phyloP scores from a whole-genome alignment of 2,329 filamentous ascomycete species.

The Botryotinia calthae region DNA sequence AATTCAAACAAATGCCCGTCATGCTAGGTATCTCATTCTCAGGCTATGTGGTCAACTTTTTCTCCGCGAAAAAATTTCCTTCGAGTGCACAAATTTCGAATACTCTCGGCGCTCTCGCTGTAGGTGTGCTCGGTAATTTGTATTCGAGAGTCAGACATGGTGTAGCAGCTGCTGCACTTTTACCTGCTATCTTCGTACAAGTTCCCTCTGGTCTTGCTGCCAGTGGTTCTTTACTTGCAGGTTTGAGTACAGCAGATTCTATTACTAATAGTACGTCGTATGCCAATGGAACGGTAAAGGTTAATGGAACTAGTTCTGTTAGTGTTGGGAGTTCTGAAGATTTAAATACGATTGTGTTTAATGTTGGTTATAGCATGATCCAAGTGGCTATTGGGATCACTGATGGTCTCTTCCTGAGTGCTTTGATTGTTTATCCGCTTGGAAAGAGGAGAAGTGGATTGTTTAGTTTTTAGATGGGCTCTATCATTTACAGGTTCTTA shows the following conservation, averaged over 20 bases:
- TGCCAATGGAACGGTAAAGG: constrained; percentile 33
- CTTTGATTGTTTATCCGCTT: constrained; percentile 43
- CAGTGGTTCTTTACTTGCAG: constrained; percentile 56
- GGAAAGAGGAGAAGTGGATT: constrained; percentile 44
- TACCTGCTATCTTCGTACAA: constrained; percentile 80
- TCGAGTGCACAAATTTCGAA: constrained; percentile 73
- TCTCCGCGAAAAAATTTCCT: constrained; percentile 62
- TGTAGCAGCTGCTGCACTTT: constrained; percentile 77
- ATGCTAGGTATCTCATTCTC: constrained; percentile 72
- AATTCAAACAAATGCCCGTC: constrained; percentile 74
- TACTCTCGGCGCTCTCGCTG: constrained; percentile 71
- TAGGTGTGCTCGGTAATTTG: constrained; percentile 74
- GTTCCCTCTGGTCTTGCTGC: constrained; percentile 63
- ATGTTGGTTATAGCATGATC: constrained; percentile 43
- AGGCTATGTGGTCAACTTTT: constrained; percentile 76
- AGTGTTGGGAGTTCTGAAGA: constrained; percentile 27
- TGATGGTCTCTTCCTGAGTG: constrained; percentile 43
- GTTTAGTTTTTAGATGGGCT: constrained; percentile 40
- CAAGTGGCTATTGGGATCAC: constrained; percentile 45
- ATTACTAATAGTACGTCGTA: constrained; percentile 43
- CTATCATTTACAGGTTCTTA: not conserved
- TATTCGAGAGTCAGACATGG: constrained; percentile 62
- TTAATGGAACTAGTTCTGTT: constrained; percentile 34
- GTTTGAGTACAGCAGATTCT: constrained; percentile 55
- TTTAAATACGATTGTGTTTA: constrained; percentile 42